Conservation (phyloP, 163 green algal genomes). For the Chlorella variabilis region DNA sequence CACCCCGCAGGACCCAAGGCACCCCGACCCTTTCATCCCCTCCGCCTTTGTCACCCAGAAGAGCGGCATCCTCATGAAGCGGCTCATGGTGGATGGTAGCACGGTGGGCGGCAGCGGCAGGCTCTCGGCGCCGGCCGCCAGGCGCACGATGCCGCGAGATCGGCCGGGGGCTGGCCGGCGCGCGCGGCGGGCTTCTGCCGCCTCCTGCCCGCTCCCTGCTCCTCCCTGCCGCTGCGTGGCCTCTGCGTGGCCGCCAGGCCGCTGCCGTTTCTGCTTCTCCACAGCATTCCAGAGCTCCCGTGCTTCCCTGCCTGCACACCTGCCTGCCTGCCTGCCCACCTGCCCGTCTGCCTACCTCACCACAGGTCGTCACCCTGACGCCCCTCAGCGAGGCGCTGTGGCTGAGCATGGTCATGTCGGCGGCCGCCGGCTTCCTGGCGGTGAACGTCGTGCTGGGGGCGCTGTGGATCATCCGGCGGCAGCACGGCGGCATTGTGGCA, state of each 20-base stretch:
- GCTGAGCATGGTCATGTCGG: constrained; percentile 76
- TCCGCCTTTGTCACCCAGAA: constrained; percentile 82
- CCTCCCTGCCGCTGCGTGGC: too few relatives aligned
- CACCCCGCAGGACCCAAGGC: constrained; percentile 38
- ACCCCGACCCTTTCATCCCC: constrained; percentile 77
- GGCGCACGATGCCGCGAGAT: too few relatives aligned
- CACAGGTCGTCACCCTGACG: constrained; percentile 20
- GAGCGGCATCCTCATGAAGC: constrained; percentile 73
- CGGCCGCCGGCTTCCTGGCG: constrained; percentile 78
- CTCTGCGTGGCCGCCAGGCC: too few relatives aligned
- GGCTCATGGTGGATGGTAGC: constrained; percentile 61
- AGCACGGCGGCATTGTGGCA: constrained; percentile 18
- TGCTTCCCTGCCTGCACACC: too few relatives aligned
- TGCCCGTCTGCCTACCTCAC: background rate
- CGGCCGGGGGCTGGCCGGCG: too few relatives aligned
- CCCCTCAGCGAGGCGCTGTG: constrained; percentile 55
- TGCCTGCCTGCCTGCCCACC: too few relatives aligned
- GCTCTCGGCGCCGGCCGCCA: too few relatives aligned
- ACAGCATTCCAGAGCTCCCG: too few relatives aligned
- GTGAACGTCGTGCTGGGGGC: constrained; percentile 78
- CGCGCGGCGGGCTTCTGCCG: too few relatives aligned
- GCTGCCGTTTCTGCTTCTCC: too few relatives aligned
- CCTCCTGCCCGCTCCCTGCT: too few relatives aligned
- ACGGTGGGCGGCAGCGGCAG: too few relatives aligned
- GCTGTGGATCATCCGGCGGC: constrained; percentile 76